phyloP scores from a whole-genome alignment of 2,329 filamentous ascomycete species.

The Hypoxylon sp. region DNA sequence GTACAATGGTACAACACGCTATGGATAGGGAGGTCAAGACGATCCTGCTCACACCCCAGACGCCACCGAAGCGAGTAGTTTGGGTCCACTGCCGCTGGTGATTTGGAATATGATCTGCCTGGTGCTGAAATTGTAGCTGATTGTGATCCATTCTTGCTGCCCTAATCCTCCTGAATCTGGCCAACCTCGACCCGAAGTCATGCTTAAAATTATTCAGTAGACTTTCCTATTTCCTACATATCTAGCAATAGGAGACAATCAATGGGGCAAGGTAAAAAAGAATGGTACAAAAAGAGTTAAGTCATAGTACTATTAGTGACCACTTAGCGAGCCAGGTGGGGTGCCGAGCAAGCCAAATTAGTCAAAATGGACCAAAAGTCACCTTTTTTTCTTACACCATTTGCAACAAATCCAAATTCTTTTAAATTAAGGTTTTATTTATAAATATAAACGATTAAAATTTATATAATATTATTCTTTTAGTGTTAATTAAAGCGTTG shows the following conservation, averaged over 20 bases:
- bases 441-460: no score
- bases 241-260: not conserved
- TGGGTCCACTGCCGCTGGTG: conserved; percentile 12
- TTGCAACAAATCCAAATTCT: no score
- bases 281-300: not conserved
- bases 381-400: no score
- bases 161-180: not conserved
- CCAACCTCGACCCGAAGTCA: not conserved
- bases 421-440: no score
- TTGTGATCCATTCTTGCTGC: conserved; percentile 36
- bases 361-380: no score
- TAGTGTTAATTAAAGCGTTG: no score
- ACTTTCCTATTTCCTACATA: conserved; percentile 12
- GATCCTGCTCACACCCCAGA: conserved; percentile 43
- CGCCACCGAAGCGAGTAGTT: conserved; percentile 16
- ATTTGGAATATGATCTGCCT: conserved; percentile 26
- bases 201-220: not conserved
- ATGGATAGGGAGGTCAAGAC: conserved; percentile 43
- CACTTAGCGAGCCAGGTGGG: no score
- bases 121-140: conserved; percentile 33
- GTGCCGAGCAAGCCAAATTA: no score
- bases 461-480: no score
- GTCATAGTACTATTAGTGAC: no score
- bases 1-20: conserved; percentile 38
- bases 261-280: not conserved